phyloP scores from a whole-genome alignment of 2,329 filamentous ascomycete species.

The Talaromyces sp. region DNA sequence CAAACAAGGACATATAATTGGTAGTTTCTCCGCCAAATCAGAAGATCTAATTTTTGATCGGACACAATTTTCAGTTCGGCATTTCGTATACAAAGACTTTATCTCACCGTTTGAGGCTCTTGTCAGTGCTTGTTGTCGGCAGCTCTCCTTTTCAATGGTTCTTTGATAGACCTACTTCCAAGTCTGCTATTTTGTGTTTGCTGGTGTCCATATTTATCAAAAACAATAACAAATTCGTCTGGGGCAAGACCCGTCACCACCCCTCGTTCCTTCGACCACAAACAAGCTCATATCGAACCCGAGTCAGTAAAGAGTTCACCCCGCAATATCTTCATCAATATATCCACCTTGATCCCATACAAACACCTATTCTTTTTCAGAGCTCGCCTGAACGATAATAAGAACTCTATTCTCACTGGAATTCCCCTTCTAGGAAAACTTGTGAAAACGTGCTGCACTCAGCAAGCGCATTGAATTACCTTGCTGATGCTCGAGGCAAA shows the following conservation, averaged over 20 bases:
- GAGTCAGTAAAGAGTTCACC: not conserved
- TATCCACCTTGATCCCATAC: slow-evolving; percentile 1
- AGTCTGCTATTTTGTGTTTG: not conserved
- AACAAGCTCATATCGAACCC: not conserved
- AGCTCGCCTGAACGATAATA: not conserved
- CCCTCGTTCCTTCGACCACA: not conserved
- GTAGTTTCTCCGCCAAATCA: not conserved
- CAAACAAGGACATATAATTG: not conserved
- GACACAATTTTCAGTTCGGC: not conserved
- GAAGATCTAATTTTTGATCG: not conserved
- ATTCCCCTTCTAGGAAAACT: not conserved
- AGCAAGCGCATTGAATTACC: not conserved
- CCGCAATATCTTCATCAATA: not conserved
- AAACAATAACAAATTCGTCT: not conserved
- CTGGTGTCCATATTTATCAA: not conserved
- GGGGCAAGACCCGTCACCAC: not conserved
- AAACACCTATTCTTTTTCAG: not conserved
- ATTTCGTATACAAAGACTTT: not conserved
- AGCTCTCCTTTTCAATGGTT: not conserved
- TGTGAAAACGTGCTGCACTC: not conserved
- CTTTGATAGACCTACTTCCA: not conserved
- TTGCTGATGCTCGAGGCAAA: not conserved
- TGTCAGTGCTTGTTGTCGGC: not conserved
- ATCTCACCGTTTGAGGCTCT: not conserved
- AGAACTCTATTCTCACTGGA: not conserved